Percentiles rank a stretch among this genome's conserved stretches.
Evolutionary conservation across 495 filamentous ascomycete genomes (phyloP).

Genomic region (Penicillium diatomitis): DNA sequence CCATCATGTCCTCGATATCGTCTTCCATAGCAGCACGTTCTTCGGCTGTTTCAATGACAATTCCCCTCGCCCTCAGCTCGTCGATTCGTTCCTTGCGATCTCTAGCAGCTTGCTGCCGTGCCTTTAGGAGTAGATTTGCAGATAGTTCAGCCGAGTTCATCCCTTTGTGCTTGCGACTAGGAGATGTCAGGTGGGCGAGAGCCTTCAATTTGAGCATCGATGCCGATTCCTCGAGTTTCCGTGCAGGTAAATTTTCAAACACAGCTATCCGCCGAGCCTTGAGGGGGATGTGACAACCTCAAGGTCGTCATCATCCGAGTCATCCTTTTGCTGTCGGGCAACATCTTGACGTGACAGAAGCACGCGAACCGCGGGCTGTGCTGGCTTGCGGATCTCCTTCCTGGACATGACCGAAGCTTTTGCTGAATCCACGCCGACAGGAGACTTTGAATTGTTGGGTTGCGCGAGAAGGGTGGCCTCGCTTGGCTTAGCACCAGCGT

Average conservation of each 20-base stretch:
- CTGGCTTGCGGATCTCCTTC: constrained; percentile 10
- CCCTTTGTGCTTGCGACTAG: constrained; percentile 40
- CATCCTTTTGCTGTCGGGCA: constrained; percentile 33
- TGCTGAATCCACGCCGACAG: too few species aligned
- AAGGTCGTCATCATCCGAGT: constrained; percentile 63
- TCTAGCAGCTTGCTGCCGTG: constrained; percentile 67
- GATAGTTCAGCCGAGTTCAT: constrained; percentile 66
- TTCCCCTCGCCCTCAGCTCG: constrained; percentile 64
- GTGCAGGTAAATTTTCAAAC: constrained; percentile 59
- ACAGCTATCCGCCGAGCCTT: constrained; percentile 42
- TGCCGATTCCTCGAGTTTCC: constrained; percentile 48
- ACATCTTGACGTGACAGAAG: constrained; percentile 29
- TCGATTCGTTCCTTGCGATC: constrained; percentile 74
- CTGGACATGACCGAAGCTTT: neutral
- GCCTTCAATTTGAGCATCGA: constrained; percentile 59
- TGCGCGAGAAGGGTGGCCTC: constrained; percentile 14
- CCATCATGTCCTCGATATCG: constrained; percentile 77
- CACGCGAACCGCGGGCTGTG: constrained; percentile 28
- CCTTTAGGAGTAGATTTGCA: constrained; percentile 53
- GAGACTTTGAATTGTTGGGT: neutral
- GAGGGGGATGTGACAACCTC: constrained; percentile 45
- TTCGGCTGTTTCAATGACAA: constrained; percentile 77
- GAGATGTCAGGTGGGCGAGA: constrained; percentile 66
- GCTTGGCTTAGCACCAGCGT: neutral
- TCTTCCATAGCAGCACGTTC: constrained; percentile 72